These are phyloP conservation scores for Heterobasidion parviporum DNA, from an alignment of 1,284 basidiomycete genomes.

Conservation along the genomic window DNA sequence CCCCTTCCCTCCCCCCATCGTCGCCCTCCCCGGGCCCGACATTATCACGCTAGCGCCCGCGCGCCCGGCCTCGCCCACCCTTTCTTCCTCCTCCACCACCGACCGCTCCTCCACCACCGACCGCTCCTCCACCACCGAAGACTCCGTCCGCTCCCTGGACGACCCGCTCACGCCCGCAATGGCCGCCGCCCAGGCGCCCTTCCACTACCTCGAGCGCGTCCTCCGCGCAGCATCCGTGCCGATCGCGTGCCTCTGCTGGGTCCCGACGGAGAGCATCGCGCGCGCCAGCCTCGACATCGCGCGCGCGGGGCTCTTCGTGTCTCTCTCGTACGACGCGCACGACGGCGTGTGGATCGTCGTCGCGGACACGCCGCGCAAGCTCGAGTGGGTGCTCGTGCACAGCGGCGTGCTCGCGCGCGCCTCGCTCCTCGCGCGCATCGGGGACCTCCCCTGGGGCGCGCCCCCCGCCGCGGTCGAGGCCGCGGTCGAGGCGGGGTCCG, in stretches of 20 bases:
- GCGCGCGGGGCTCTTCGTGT: neutral
- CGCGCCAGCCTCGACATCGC: neutral
- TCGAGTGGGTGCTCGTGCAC: neutral
- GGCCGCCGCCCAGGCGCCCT: neutral
- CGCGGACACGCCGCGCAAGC: neutral
- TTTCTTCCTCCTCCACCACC: neutral
- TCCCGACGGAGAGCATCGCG: neutral
- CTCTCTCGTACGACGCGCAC: neutral
- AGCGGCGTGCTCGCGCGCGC: neutral
- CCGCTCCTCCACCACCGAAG: neutral
- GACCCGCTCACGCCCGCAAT: neutral
- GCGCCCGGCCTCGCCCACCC: neutral
- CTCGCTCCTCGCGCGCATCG: neutral
- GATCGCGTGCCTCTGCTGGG: too few relatives aligned
- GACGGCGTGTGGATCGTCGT: neutral
- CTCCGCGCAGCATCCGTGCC: neutral
- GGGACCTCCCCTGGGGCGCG: neutral
- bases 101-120: neutral
- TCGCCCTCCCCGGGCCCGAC: neutral
- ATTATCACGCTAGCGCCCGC: neutral
- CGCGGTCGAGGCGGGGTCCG: neutral
- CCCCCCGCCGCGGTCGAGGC: neutral
- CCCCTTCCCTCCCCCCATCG: neutral
- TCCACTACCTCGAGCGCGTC: neutral
- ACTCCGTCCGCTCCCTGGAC: neutral